Evolutionary conservation across 805 yeast species (phyloP).

Genomic region (Monosporozyma aerobia): DNA sequence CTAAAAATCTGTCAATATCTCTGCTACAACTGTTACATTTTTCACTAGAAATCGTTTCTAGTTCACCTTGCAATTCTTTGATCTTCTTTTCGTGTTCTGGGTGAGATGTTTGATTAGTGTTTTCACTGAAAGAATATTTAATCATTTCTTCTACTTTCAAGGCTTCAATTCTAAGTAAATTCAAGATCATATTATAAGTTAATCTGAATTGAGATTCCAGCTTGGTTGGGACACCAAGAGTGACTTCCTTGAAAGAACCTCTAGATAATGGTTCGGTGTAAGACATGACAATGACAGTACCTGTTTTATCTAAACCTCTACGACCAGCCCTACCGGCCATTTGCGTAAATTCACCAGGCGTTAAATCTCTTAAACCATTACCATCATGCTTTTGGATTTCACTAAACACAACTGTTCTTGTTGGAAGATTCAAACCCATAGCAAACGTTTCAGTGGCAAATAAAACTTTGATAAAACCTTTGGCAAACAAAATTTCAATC

Average conservation of each 20-base stretch:
- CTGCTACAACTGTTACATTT: constrained; percentile 28
- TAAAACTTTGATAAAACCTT: constrained; percentile 74
- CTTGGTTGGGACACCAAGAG: constrained; percentile 84
- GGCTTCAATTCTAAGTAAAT: constrained; percentile 86
- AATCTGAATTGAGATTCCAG: constrained; percentile 85
- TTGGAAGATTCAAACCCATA: constrained; percentile 95
- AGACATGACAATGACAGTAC: constrained; percentile 91
- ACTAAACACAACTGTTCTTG: constrained; percentile 89
- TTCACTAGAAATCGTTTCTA: constrained; percentile 32
- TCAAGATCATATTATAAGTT: constrained; percentile 92
- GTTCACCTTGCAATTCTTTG: constrained; percentile 39
- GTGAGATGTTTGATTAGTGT: constrained; percentile 69
- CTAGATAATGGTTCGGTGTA: constrained; percentile 54
- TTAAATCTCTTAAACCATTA: constrained; percentile 61
- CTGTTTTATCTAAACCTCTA: constrained; percentile 87
- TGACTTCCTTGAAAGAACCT: constrained; percentile 62
- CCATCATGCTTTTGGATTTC: constrained; percentile 89
- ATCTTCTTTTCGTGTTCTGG: constrained; percentile 78
- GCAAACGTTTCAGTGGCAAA: constrained; percentile 99
- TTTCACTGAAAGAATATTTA: constrained; percentile 89
- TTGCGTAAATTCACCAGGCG: constrained; percentile 96
- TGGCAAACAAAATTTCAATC: constrained; percentile 84
- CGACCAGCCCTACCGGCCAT: constrained; percentile 99
- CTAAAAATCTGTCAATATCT: constrained; percentile 40
- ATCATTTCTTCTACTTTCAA: constrained; percentile 97